Evolutionary conservation across 1,139 yeast genomes (phyloP).

Genomic region (Protomyces gravidus): DNA sequence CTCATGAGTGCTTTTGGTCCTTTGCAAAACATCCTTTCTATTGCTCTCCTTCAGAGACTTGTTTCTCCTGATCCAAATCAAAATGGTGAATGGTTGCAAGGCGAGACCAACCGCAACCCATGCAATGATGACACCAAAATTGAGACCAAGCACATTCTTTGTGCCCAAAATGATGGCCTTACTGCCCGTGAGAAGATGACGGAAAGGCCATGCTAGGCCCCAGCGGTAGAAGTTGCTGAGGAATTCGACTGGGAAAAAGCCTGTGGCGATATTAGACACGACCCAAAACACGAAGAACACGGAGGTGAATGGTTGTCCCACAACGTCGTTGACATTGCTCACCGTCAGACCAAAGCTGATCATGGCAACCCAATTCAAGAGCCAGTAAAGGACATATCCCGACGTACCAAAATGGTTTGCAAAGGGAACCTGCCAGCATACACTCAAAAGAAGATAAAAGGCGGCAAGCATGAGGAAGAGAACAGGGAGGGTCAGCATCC

Average conservation of each 20-base stretch:
- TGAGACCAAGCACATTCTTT: constrained; percentile 54
- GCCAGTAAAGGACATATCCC: constrained; percentile 65
- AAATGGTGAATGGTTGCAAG: constrained; percentile 48
- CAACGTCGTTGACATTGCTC: constrained; percentile 53
- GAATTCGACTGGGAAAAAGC: constrained; percentile 57
- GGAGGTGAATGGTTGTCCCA: constrained; percentile 54
- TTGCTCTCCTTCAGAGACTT: constrained; percentile 5
- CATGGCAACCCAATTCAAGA: constrained; percentile 56
- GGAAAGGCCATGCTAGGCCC: constrained; percentile 65
- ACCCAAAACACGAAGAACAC: constrained; percentile 59
- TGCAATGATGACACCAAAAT: constrained; percentile 54
- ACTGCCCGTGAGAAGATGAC: constrained; percentile 54
- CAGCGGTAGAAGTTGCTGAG: constrained; percentile 53
- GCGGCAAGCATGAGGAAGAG: constrained; percentile 53
- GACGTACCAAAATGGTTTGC: constrained; percentile 52
- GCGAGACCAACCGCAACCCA: constrained; percentile 55
- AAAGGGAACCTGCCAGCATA: constrained; percentile 57
- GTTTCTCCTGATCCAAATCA: constrained; percentile 33
- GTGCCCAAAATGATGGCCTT: constrained; percentile 57
- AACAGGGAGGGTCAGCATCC: constrained; percentile 46
- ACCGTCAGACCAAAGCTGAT: constrained; percentile 61
- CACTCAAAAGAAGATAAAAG: constrained; percentile 55
- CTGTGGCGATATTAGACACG: constrained; percentile 56
- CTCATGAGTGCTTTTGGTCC: constrained; percentile 6
- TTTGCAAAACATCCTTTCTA: constrained; percentile 4